A percentile compares a stretch with the other conserved stretches of the same genome.
These are phyloP conservation scores for Trichoderma parareesei DNA, from an alignment of 495 filamentous ascomycete genomes.

Conservation along the genomic window DNA sequence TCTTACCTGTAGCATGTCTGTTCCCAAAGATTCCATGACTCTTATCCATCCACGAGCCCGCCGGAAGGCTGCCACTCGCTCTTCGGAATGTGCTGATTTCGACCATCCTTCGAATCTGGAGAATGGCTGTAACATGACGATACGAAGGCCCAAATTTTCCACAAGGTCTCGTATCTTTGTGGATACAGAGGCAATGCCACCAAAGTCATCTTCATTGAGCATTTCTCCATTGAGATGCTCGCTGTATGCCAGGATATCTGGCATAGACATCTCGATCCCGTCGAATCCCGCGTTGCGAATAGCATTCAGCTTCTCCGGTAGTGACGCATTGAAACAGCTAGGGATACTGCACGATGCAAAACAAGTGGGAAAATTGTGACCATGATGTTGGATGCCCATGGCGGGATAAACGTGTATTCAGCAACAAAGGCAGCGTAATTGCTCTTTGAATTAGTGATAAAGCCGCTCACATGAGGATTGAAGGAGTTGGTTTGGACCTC, in stretches of 20 bases:
- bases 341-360: constrained; percentile 62
- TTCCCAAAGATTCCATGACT: constrained; percentile 64
- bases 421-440: too few species aligned
- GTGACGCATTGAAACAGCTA: constrained; percentile 35
- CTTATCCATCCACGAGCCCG: constrained; percentile 61
- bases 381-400: constrained; percentile 22
- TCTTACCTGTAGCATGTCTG: constrained; percentile 62
- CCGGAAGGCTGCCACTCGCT: constrained; percentile 57
- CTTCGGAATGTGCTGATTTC: constrained; percentile 33
- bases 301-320: constrained; percentile 58
- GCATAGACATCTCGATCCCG: constrained; percentile 68
- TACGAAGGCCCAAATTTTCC: constrained; percentile 42
- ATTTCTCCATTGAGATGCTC: constrained; percentile 38
- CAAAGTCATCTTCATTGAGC: constrained; percentile 48
- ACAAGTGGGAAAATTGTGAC: constrained; percentile 44
- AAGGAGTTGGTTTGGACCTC: too few species aligned
- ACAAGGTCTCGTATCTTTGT: constrained; percentile 45
- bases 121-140: constrained; percentile 75
- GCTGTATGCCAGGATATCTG: constrained; percentile 62
- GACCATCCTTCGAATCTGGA: constrained; percentile 75
- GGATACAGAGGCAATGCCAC: constrained; percentile 42
- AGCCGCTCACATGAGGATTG: too few species aligned
- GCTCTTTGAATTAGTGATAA: too few species aligned
- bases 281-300: constrained; percentile 59
- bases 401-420: not conserved